Base-by-base conservation (phyloP, 768 basidiomycete genomes). In the Phylloporus sp. region DNA sequence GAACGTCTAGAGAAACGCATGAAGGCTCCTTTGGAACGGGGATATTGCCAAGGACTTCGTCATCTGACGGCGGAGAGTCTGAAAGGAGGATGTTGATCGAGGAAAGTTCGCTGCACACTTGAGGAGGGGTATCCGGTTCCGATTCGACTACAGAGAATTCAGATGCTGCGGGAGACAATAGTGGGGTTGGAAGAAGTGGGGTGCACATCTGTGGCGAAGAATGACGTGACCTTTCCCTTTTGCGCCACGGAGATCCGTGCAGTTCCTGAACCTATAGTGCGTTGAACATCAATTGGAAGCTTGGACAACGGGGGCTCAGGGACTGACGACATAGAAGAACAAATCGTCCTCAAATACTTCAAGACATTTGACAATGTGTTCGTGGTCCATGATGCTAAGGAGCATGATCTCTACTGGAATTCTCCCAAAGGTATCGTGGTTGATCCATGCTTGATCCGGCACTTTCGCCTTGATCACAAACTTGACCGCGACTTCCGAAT, bases 201-300 rank as follows among this genome's bases (percentile, higher is more conserved):
- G 50, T 59, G 54, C 50, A 63, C 50, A 37, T 61, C 53, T 52
- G 61, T 45, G 48, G 63, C 50, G 42, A 65, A 42, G 52, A 53
- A 32, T 59, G 46, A 40, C 49, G 55, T 48, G 61, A 62, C 64
- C 69, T 54, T 70, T 70, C 49, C 64, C 62, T 50, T 51, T 75
- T 78, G 42, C 71, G 72, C 93, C 93, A 97, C 4, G 94, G 91
- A 22, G 85, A 81, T 22, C 94, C 94, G 61, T 97, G 94, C 22
- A 95, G 72, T 65, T 95, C 93, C 71, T 92, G 90, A 4, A 93
- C 81, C 91, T 94, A 34, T 44, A 46, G 44, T 46, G 43, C 18
- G 1, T 18, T 36, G 49, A 36, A 20, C 4, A 42, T 50, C 38
- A 47, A 45, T 32, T n/a, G n/a, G n/a, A n/a, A n/a, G n/a, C n/a